Evolutionary conservation across 768 basidiomycete genomes (phyloP).

Genomic region (Lactarius akahatsu): DNA sequence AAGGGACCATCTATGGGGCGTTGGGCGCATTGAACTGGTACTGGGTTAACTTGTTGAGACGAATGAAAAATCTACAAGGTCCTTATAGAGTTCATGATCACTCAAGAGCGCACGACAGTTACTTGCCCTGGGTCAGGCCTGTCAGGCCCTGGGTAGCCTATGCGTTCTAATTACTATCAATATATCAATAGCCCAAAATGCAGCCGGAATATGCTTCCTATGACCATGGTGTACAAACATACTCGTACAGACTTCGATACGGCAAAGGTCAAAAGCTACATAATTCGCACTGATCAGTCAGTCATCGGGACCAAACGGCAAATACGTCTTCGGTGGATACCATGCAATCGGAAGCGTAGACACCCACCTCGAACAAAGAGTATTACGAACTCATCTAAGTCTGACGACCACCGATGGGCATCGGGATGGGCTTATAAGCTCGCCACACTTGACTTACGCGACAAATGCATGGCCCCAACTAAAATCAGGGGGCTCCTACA

Average conservation of each 20-base stretch:
- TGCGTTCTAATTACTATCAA: background rate
- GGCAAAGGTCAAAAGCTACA: too few species aligned
- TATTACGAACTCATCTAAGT: too few species aligned
- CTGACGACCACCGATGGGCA: too few species aligned
- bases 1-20: background rate
- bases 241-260: background rate
- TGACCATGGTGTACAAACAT: background rate
- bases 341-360: too few species aligned
- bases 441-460: background rate
- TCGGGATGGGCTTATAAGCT: too few species aligned
- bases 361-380: too few species aligned
- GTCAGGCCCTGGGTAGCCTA: background rate
- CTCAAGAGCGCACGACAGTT: background rate
- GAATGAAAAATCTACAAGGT: background rate
- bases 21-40: background rate
- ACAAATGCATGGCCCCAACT: background rate
- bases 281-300: too few species aligned
- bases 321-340: background rate
- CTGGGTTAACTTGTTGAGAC: background rate
- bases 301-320: background rate
- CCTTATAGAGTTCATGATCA: background rate
- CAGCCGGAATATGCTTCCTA: background rate
- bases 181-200: background rate
- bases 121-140: background rate
- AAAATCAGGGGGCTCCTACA: background rate